Percentiles rank a stretch among this genome's conserved stretches.
These are phyloP conservation scores for Lumnitzera racemosa DNA, from an alignment of 345 rosid species.

Conservation along the genomic window DNA sequence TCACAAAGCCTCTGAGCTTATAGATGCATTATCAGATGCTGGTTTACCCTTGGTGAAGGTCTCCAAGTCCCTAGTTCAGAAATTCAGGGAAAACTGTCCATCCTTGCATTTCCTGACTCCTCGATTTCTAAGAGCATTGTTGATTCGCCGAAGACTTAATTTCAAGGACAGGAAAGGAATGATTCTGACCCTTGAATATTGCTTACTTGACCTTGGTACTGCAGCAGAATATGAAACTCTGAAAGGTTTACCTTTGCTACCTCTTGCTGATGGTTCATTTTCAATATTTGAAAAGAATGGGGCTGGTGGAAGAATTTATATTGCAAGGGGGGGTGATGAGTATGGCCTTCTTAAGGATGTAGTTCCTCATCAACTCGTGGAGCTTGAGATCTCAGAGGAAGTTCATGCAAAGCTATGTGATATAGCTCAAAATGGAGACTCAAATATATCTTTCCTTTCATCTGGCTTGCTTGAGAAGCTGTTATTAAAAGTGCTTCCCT, in stretches of 20 bases:
- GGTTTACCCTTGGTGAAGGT: slow-evolving; percentile 67
- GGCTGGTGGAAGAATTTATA: slow-evolving; percentile 67
- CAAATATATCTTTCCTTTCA: slow-evolving; percentile 70
- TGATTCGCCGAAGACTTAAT: slow-evolving; percentile 67
- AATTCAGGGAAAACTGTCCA: slow-evolving; percentile 65
- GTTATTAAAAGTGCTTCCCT: slow-evolving; percentile 72
- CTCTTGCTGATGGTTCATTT: slow-evolving; percentile 82
- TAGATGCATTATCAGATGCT: slow-evolving; percentile 72
- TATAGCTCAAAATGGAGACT: slow-evolving; percentile 59
- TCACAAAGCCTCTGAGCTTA: slow-evolving; percentile 54
- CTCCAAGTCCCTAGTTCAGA: slow-evolving; percentile 59
- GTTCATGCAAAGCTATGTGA: slow-evolving; percentile 58
- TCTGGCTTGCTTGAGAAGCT: slow-evolving; percentile 82
- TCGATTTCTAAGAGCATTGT: slow-evolving; percentile 55
- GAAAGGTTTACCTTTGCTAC: slow-evolving; percentile 77
- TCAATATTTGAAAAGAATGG: slow-evolving; percentile 67
- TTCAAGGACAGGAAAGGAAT: slow-evolving; percentile 55
- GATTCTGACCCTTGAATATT: slow-evolving; percentile 76
- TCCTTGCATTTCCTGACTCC: slow-evolving; percentile 74
- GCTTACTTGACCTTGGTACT: slow-evolving; percentile 61
- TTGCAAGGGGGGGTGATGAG: slow-evolving; percentile 64
- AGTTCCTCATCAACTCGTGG: slow-evolving; percentile 76
- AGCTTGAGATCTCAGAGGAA: slow-evolving; percentile 49
- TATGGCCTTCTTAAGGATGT: slow-evolving; percentile 75
- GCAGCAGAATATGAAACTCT: slow-evolving; percentile 42